A percentile compares a stretch with the other conserved stretches of the same genome.
Conservation (phyloP, 1,284 basidiomycete genomes). For the Tylopilus orsonianus region DNA sequence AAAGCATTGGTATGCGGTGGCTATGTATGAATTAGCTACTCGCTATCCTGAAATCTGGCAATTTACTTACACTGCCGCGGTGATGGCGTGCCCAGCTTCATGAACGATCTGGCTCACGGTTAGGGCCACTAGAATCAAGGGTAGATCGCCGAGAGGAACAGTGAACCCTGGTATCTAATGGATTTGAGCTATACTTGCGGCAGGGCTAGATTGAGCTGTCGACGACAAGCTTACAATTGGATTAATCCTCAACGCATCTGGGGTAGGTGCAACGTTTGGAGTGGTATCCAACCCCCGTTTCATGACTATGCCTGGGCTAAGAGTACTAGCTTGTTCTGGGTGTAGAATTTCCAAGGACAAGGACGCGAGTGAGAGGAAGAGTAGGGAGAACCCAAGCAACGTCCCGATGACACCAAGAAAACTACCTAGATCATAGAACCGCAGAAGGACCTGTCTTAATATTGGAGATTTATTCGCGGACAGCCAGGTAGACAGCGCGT, state of each 20-base stretch:
- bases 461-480: conserved; percentile 22
- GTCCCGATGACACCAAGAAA: conserved; percentile 51
- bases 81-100: conserved; percentile 68
- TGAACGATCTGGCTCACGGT: conserved; percentile 62
- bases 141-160: conserved; percentile 63
- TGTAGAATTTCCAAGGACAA: conserved; percentile 25
- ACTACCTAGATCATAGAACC: conserved; percentile 52
- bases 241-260: conserved; percentile 30
- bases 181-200: conserved; percentile 9
- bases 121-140: conserved; percentile 58
- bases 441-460: conserved; percentile 29
- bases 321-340: neutral
- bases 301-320: conserved; percentile 8
- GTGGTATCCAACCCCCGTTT: conserved; percentile 17
- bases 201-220: neutral
- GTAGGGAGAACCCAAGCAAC: conserved; percentile 41
- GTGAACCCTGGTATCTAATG: conserved; percentile 73
- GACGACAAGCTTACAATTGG: conserved; percentile 44
- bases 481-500: conserved; percentile 38
- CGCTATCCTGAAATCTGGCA: neutral
- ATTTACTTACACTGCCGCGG: conserved; percentile 59
- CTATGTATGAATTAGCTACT: conserved; percentile 17
- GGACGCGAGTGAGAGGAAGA: conserved; percentile 39
- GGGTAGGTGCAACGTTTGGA: conserved; percentile 11
- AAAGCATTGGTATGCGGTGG: conserved; percentile 49